These are phyloP conservation scores for Nematodospora anomalae DNA, from an alignment of 1,139 yeast species.

Conservation along the genomic window DNA sequence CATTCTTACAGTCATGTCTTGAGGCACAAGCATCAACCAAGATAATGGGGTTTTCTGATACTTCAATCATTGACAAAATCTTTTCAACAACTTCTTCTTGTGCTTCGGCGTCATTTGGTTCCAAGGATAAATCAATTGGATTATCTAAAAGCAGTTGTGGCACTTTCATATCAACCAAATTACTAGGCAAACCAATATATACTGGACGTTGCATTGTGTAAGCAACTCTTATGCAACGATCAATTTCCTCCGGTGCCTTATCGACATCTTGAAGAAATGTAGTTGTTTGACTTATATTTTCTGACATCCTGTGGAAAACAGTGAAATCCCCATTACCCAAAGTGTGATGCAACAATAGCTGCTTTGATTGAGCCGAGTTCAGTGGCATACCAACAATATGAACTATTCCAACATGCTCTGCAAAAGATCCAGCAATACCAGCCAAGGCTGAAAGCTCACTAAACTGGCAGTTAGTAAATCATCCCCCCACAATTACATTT, in stretches of 20 bases:
- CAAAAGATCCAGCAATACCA: constrained; percentile 44
- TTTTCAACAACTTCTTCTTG: constrained; percentile 70
- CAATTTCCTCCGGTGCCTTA: constrained; percentile 68
- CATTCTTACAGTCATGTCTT: constrained; percentile 67
- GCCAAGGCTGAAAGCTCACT: constrained; percentile 42
- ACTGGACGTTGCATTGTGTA: constrained; percentile 77
- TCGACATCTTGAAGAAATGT: constrained; percentile 60
- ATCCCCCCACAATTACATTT: neutral
- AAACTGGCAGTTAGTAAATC: neutral
- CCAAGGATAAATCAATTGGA: constrained; percentile 63
- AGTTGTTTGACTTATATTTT: constrained; percentile 65
- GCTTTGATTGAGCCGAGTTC: constrained; percentile 38
- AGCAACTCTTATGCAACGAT: constrained; percentile 72
- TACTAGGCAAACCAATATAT: constrained; percentile 80
- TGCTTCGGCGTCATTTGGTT: constrained; percentile 66
- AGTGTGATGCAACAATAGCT: constrained; percentile 43
- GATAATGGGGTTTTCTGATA: constrained; percentile 68
- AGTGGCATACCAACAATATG: constrained; percentile 43
- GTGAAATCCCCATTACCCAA: constrained; percentile 49
- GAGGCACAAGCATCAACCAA: constrained; percentile 87
- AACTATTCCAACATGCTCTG: constrained; percentile 43
- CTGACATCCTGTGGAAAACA: constrained; percentile 52
- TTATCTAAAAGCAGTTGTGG: constrained; percentile 55
- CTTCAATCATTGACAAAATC: constrained; percentile 51
- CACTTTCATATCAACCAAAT: constrained; percentile 66